Evolutionary conservation across 768 basidiomycete genomes (phyloP), one percentile per base, ranked within the genome.

Genomic region (Podaxis carcinomalis): DNA sequence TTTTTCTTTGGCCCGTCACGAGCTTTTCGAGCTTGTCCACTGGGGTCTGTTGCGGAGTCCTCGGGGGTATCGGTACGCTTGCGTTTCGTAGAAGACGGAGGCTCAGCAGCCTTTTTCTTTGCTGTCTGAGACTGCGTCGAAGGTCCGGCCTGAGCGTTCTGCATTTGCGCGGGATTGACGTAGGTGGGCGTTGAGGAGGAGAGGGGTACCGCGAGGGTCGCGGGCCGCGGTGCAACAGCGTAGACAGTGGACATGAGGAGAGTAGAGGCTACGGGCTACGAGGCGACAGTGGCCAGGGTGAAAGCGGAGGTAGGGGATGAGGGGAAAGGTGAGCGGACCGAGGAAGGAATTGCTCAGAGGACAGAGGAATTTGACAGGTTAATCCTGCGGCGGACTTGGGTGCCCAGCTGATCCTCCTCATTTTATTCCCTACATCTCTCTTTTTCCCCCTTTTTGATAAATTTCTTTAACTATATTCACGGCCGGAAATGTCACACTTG

Each of bases 1-100:
- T 95, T 95, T 84, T 95, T 95, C 83, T 91, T 93, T 35, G 89
- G 90, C 1, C 86, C 86, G 57, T 90, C 88, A 70, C 85, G 83
- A 71, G 78, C 78, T 67, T 87, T 89, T 65, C 82, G 79, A 6
- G 74, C 73, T 11, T 70, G 73, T 44, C 73, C 50, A 78, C 68
- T 4, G 81, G 77, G 65, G 82, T 63, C 80, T 49, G 75, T 71
- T 64, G 79, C 76, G 66, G 81, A 77, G 62, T 82, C 83, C 59
- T 88, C 86, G 66, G 81, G 79, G 51, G 84, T 81, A 46, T 80
- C 79, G 27, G 81, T 80, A 69, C 88, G 86, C 70, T 84, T 86
- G 56, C 89, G 84, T 70, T 89, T 89, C 16, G 73, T 57, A 54
- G 70, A 61, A 51, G 69, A 51, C 65, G 62, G 63, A 61, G 57